Base-by-base conservation (phyloP, 345 rosid genomes). In the Hevea brasiliensis region DNA sequence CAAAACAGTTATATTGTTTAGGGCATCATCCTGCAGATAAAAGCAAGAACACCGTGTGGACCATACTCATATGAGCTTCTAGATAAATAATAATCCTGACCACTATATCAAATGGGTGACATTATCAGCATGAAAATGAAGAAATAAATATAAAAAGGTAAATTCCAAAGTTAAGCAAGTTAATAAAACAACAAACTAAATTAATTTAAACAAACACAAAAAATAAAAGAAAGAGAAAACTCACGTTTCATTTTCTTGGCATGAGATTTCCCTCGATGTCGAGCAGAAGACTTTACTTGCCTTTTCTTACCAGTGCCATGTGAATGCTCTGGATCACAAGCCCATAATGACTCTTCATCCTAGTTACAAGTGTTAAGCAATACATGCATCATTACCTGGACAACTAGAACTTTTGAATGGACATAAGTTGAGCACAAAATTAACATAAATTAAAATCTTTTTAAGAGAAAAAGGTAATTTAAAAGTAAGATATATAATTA, bases 191-290 rank as follows among this genome's bases (percentile, higher is more conserved):
- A 13, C 51, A 47, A 0, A 37, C 21, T 9, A 40, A 42, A 44
- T 5, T 14, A 55, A 15, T 24, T 5, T 9, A 72, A 13, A 74
- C 41, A n/a, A 48, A 53, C 55, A 45, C 35, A 42, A n/a, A n/a
- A n/a, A 32, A 27, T 24, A 20, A 24, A 58, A 73, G 61, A 21
- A 32, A 27, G 40, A 66, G 11, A 44, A 64, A 76, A 63, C 89
- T 86, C 74, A 86, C 87, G 73, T 70, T 83, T 88, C 71, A 55
- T 72, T 74, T 78, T 85, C 73, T 85, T 84, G 13, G 58, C 37
- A 68, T 73, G 67, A 65, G 68, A 41, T 69, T 81, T 89, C 69
- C 72, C 67, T 67, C 73, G 61, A 70, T 8, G 79, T 67, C 15
- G 84, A 71, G 82, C 68, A 47, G 76, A 70, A 78, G 68, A 41